Conservation (phyloP, 257 asterid genomes). For the Linaria vulgaris region DNA sequence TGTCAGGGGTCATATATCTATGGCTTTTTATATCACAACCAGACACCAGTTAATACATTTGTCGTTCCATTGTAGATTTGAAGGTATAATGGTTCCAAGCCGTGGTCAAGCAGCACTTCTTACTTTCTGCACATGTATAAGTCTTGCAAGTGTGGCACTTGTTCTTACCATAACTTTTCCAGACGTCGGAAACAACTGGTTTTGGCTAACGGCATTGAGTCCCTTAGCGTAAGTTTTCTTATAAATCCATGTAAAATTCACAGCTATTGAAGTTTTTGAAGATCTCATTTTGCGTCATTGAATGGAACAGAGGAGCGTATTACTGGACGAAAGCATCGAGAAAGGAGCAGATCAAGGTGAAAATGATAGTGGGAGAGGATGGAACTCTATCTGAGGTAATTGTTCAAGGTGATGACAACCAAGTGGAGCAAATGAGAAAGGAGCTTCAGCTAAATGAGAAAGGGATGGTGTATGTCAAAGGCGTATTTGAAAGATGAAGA, state of each 20-base stretch:
- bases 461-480: slow-evolving; percentile 93
- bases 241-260: neutral
- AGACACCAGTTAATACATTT: neutral
- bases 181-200: slow-evolving; percentile 86
- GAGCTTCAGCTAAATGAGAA: slow-evolving; percentile 84
- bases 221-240: slow-evolving; percentile 77
- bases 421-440: slow-evolving; percentile 82
- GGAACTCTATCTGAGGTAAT: slow-evolving; percentile 66
- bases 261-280: too few species aligned
- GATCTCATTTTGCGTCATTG: neutral
- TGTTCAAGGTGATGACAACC: slow-evolving; percentile 89
- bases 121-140: slow-evolving; percentile 87
- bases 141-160: slow-evolving; percentile 89
- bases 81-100: slow-evolving; percentile 92
- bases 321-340: slow-evolving; percentile 92
- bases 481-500: slow-evolving; percentile 72
- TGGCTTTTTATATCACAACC: neutral
- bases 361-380: slow-evolving; percentile 61
- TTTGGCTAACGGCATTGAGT: slow-evolving; percentile 67
- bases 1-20: neutral
- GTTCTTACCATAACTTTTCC: slow-evolving; percentile 94
- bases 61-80: slow-evolving; percentile 50
- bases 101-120: slow-evolving; percentile 95
- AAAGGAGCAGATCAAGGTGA: slow-evolving; percentile 93
- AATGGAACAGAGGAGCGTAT: slow-evolving; percentile 68